These are phyloP conservation scores for Medicago lupulina DNA, from an alignment of 306 rosid genomes.

Conservation along the genomic window DNA sequence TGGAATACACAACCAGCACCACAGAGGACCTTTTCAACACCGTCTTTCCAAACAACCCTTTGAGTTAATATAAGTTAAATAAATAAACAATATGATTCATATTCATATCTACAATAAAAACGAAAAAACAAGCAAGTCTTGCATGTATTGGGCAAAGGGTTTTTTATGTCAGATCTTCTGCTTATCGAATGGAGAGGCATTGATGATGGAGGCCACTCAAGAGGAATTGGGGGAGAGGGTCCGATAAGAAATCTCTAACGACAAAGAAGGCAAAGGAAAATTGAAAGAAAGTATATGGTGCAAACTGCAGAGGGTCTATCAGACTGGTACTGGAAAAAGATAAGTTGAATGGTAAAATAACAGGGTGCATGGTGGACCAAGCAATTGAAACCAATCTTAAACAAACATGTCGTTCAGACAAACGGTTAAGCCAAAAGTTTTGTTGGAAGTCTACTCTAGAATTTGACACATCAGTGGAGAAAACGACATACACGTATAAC, in stretches of 20 bases:
- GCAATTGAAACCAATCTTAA: neutral
- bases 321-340: neutral
- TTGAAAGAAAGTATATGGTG: too few relatives aligned
- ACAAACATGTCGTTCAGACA: neutral
- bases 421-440: constrained; percentile 4
- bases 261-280: too few relatives aligned
- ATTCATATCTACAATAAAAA: too few relatives aligned
- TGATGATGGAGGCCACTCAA: neutral
- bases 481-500: neutral
- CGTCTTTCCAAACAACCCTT: too few relatives aligned
- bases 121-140: too few relatives aligned
- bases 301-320: too few relatives aligned
- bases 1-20: too few relatives aligned
- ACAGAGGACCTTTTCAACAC: too few relatives aligned
- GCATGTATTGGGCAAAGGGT: too few relatives aligned
- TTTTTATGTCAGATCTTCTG: too few relatives aligned
- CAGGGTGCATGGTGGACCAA: neutral
- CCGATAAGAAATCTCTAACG: neutral
- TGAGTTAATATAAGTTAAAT: too few relatives aligned
- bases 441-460: neutral
- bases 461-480: neutral
- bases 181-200: neutral
- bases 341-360: neutral
- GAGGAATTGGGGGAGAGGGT: neutral
- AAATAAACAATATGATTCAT: too few relatives aligned